Base-by-base conservation (phyloP, 352 stramenopile species). In the Pythium aristosporum region DNA sequence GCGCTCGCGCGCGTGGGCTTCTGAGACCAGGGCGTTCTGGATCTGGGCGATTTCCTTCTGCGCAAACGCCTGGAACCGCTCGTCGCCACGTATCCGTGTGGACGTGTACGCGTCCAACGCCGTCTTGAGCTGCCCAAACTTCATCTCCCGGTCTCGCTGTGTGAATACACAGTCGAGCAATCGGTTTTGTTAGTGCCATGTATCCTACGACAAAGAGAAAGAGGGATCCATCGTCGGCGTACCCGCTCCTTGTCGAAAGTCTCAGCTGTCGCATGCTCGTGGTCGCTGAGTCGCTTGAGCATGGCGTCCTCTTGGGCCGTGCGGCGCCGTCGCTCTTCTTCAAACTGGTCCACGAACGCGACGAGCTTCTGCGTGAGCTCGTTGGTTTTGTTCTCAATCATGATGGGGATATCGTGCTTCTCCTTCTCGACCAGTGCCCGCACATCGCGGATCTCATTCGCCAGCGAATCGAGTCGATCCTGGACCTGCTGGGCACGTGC, bases 201-300 rank as follows among this genome's bases (percentile, higher is more conserved):
- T 30, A 30, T 30, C 28, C 49, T 2, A 57, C 51, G 18, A 46
- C 51, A n/a, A 46, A 32, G 12, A 58, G 8, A 23, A 42, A 16
- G 5, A 57, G 5, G 12, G 25, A 30, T 30, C 25, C 25, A 30
- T 30, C 21, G 5, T 30, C 21, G 5, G 56, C 71, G 49, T 65
- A 89, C 82, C 47, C 79, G 70, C 56, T 92, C 82, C 23, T 72
- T 68, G 58, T 88, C 79, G 30, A 93, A 92, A 9, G 86, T 76
- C 67, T 92, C 84, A n/a, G 76, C 69, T 7, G 79, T 88, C 2
- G 74, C 67, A 55, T 93, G 80, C 34, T 96, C 87, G 67, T 97
- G 88, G 60, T 96, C 81, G 58, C 89, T 88, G 34, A 98, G 76
- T 12, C 96, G 91, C 75, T 97, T 96, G 49, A 97, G 75, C 63